These are phyloP conservation scores for Euphorbia lathyris DNA, from an alignment of 345 rosid species.

Conservation along the genomic window DNA sequence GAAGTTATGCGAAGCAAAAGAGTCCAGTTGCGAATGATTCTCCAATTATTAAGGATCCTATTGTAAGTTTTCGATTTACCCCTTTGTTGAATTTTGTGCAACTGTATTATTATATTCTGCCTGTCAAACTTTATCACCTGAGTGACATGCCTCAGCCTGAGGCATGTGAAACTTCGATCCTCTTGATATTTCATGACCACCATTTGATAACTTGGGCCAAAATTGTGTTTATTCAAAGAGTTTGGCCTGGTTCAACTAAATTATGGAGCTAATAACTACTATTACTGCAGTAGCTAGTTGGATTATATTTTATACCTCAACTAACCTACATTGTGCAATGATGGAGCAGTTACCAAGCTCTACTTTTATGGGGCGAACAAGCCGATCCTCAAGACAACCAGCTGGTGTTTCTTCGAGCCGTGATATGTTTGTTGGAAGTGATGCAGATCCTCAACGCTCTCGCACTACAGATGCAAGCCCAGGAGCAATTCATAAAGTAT, in stretches of 20 bases:
- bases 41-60: constrained; percentile 45
- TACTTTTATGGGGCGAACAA: constrained; percentile 52
- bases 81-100: not conserved
- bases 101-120: not conserved
- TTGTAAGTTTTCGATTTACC: constrained; percentile 37
- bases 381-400: constrained; percentile 58
- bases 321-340: constrained; percentile 14
- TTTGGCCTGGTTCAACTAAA: not conserved
- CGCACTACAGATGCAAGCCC: constrained; percentile 53
- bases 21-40: constrained; percentile 57
- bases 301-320: not conserved
- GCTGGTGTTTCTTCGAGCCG: constrained; percentile 55
- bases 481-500: constrained; percentile 42
- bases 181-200: not conserved
- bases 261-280: not conserved
- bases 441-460: constrained; percentile 49
- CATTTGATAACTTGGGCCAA: not conserved
- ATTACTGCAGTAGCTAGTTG: not conserved
- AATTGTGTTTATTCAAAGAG: not conserved
- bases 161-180: constrained; percentile 2
- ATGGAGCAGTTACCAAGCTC: constrained; percentile 56
- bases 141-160: no score
- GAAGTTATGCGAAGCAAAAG: constrained; percentile 62
- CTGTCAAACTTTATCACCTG: not conserved
- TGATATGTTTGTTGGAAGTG: constrained; percentile 56